A percentile compares a stretch with the other conserved stretches of the same genome.
Evolutionary conservation across 208 protist genomes (phyloP).

Genomic region (Acanthamoeba triangularis): DNA sequence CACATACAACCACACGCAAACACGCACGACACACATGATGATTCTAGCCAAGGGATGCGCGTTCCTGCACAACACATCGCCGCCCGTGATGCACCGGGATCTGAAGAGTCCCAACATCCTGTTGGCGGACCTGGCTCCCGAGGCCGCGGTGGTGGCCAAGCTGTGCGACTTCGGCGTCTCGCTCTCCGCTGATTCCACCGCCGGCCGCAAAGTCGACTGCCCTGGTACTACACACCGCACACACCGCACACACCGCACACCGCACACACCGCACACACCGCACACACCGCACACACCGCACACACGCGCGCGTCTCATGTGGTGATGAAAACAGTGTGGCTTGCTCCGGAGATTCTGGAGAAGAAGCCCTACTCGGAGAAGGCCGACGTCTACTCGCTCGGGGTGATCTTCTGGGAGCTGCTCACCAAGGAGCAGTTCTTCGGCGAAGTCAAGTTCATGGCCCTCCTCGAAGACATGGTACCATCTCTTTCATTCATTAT

Average conservation of each 20-base stretch:
- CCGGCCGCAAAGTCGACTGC: conserved; percentile 27
- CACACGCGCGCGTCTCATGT: not conserved
- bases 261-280: not conserved
- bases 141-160: not conserved
- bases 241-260: too few species aligned
- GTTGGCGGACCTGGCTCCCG: too few species aligned
- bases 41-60: conserved; percentile 22
- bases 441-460: conserved; percentile 53
- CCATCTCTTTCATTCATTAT: too few species aligned
- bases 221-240: not conserved
- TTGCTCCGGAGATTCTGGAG: conserved; percentile 57
- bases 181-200: not conserved
- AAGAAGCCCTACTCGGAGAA: not conserved
- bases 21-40: too few species aligned
- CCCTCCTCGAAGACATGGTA: conserved; percentile 57
- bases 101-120: conserved; percentile 42
- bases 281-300: not conserved
- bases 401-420: conserved; percentile 75
- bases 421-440: conserved; percentile 67
- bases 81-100: conserved; percentile 14
- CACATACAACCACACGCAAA: too few species aligned
- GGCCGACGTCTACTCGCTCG: not conserved
- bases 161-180: conserved; percentile 65
- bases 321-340: not conserved
- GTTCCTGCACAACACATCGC: not conserved